A percentile compares a stretch with the other conserved stretches of the same genome.
phyloP scores from a whole-genome alignment of 1,139 yeast species.

The Pichia sp. region DNA sequence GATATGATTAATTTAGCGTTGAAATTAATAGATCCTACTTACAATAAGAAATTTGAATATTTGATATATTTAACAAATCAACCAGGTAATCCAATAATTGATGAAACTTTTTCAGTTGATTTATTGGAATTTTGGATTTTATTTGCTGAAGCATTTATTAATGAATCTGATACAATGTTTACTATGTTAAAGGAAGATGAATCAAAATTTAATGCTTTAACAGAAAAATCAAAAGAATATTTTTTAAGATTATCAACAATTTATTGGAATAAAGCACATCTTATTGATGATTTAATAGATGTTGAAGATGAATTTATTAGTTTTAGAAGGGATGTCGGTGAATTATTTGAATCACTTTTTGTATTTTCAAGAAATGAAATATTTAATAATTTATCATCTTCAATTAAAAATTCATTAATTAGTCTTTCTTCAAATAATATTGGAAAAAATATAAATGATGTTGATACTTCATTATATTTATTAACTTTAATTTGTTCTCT shows the following conservation, averaged over 20 bases:
- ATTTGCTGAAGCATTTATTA: slow-evolving; percentile 56
- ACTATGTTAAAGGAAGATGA: slow-evolving; percentile 30
- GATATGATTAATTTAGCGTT: slow-evolving; percentile 47
- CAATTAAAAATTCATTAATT: slow-evolving; percentile 31
- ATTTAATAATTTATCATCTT: slow-evolving; percentile 43
- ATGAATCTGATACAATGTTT: slow-evolving; percentile 43
- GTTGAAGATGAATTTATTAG: slow-evolving; percentile 49
- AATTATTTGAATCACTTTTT: slow-evolving; percentile 64
- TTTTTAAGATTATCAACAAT: slow-evolving; percentile 43
- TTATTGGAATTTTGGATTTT: slow-evolving; percentile 78
- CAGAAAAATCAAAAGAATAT: slow-evolving; percentile 32
- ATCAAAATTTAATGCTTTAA: slow-evolving; percentile 25
- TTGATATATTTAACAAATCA: slow-evolving; percentile 52
- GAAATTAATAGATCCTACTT: slow-evolving; percentile 36
- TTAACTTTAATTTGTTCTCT: slow-evolving; percentile 50
- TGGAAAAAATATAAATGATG: slow-evolving; percentile 29
- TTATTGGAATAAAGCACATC: slow-evolving; percentile 58
- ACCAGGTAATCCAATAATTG: slow-evolving; percentile 56
- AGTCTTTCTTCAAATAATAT: neutral
- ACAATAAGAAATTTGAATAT: slow-evolving; percentile 40
- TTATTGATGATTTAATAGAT: slow-evolving; percentile 27
- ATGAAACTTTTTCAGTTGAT: slow-evolving; percentile 63
- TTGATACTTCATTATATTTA: slow-evolving; percentile 67
- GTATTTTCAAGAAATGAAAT: slow-evolving; percentile 55
- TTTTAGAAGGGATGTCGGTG: slow-evolving; percentile 69